Conservation (phyloP, 2,329 filamentous ascomycete species). For the Verticillium isaacii region DNA sequence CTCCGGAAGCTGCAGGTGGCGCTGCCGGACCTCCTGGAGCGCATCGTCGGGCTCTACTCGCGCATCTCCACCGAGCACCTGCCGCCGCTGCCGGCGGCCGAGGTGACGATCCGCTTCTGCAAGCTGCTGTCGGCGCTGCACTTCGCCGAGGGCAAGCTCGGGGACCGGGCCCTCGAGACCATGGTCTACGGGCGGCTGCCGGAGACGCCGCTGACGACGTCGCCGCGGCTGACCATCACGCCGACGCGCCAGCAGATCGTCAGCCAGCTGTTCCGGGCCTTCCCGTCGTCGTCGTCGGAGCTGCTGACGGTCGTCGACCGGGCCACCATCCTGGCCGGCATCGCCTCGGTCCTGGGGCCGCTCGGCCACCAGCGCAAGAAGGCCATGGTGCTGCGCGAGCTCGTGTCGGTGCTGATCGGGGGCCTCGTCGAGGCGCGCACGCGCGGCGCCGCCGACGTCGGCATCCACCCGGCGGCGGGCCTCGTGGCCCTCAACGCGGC, state of each 20-base stretch:
- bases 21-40: conserved; percentile 70
- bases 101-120: conserved; percentile 68
- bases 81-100: conserved; percentile 66
- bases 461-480: conserved; percentile 88
- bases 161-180: conserved; percentile 55
- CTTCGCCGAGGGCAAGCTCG: conserved; percentile 58
- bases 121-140: conserved; percentile 67
- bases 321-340: conserved; percentile 75
- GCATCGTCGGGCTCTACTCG: conserved; percentile 69
- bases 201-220: conserved; percentile 42
- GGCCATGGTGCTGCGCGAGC: conserved; percentile 80
- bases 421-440: conserved; percentile 88
- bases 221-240: conserved; percentile 49
- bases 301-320: conserved; percentile 69
- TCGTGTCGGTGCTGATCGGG: conserved; percentile 76
- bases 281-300: conserved; percentile 63
- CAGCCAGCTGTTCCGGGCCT: conserved; percentile 61
- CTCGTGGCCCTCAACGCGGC: conserved; percentile 65
- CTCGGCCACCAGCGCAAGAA: conserved; percentile 85
- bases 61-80: conserved; percentile 66
- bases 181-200: conserved; percentile 59
- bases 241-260: conserved; percentile 61
- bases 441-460: conserved; percentile 89
- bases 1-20: conserved; percentile 51
- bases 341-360: conserved; percentile 77